These are phyloP conservation scores for Spatholobus suberectus DNA, from an alignment of 306 rosid species.

Conservation along the genomic window DNA sequence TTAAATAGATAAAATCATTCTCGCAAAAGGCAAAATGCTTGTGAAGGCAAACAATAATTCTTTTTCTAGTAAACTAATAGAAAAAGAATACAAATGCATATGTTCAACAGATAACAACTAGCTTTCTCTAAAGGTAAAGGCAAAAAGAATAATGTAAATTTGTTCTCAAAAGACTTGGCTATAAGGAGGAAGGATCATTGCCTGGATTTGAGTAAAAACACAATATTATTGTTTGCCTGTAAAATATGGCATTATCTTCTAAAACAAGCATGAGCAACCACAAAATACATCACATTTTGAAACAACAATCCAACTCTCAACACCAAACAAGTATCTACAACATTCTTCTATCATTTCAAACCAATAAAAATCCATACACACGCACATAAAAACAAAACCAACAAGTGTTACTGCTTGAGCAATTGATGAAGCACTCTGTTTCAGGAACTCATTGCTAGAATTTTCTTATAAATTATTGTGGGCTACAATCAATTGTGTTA, in stretches of 20 bases:
- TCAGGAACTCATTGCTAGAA: slow-evolving; percentile 94
- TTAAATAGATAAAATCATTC: slow-evolving; percentile 33
- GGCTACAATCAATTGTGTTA: no score
- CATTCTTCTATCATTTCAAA: neutral
- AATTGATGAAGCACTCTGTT: slow-evolving; percentile 82
- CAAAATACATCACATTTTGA: neutral
- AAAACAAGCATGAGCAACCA: neutral
- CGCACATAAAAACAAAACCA: slow-evolving; percentile 59
- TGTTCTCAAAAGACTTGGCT: neutral
- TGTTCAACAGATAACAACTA: neutral
- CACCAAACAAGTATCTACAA: neutral
- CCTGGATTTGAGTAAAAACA: slow-evolving; percentile 77
- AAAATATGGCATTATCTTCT: slow-evolving; percentile 61
- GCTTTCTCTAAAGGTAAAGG: slow-evolving; percentile 16
- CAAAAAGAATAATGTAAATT: neutral
- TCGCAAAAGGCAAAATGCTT: slow-evolving; percentile 18
- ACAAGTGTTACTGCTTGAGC: slow-evolving; percentile 84
- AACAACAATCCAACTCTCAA: slow-evolving; percentile 2
- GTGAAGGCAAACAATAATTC: slow-evolving; percentile 1
- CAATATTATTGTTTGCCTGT: slow-evolving; percentile 79
- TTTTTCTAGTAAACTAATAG: slow-evolving; percentile 20
- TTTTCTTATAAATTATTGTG: no score
- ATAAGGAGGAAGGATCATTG: slow-evolving; percentile 34
- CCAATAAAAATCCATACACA: neutral
- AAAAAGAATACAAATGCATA: slow-evolving; percentile 7